Conservation (phyloP, 2,329 filamentous ascomycete genomes). For the Claviceps sp. region DNA sequence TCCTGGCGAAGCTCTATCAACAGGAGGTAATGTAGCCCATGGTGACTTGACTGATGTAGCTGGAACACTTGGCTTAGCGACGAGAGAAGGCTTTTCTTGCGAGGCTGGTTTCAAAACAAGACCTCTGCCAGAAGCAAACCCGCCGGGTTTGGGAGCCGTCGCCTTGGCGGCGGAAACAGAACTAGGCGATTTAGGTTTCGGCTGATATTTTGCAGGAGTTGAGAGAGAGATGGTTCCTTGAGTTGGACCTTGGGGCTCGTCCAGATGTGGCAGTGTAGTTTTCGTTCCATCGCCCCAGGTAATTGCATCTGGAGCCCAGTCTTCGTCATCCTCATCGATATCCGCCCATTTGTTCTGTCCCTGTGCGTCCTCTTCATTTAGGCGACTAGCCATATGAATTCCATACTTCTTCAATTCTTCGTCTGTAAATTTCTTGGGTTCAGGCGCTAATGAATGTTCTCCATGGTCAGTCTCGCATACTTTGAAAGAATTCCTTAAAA, state of each 20-base stretch:
- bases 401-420: slow-evolving; percentile 80
- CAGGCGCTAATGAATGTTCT: slow-evolving; percentile 48
- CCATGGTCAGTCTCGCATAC: slow-evolving; percentile 12
- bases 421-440: slow-evolving; percentile 72
- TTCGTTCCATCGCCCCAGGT: slow-evolving; percentile 85
- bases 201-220: slow-evolving; percentile 13
- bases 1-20: slow-evolving; percentile 66
- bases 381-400: slow-evolving; percentile 68
- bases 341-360: slow-evolving; percentile 81
- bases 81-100: slow-evolving; percentile 57
- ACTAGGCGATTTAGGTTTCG: slow-evolving; percentile 34
- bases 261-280: slow-evolving; percentile 54
- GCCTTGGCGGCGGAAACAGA: slow-evolving; percentile 22
- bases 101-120: slow-evolving; percentile 51
- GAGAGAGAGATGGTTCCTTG: slow-evolving; percentile 14
- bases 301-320: slow-evolving; percentile 74
- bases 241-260: slow-evolving; percentile 28
- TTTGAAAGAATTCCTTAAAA: neutral
- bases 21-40: slow-evolving; percentile 76
- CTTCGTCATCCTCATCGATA: slow-evolving; percentile 78
- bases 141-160: slow-evolving; percentile 29
- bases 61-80: slow-evolving; percentile 55
- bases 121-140: slow-evolving; percentile 42
- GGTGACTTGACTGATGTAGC: slow-evolving; percentile 73
- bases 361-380: slow-evolving; percentile 60